Conservation (phyloP, 352 stramenopile species). For the Phytopythium litorale region DNA sequence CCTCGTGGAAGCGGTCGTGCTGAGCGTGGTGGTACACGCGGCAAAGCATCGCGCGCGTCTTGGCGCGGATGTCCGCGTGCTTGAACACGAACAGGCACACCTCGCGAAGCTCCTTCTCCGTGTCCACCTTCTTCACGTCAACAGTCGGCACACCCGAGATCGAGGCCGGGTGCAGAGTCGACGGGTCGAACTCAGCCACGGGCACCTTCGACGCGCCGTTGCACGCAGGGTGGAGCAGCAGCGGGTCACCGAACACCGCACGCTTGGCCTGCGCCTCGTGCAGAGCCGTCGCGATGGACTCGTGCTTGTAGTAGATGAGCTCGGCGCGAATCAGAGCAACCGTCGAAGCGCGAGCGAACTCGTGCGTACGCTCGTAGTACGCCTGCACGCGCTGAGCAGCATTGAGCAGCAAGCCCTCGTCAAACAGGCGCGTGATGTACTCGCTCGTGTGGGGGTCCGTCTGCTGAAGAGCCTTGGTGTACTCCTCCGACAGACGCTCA, state of each 20-base stretch:
- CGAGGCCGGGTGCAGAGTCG: constrained; percentile 70
- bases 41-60: constrained; percentile 97
- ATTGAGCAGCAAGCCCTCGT: constrained; percentile 91
- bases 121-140: constrained; percentile 45
- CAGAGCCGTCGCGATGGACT: constrained; percentile 86
- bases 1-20: constrained; percentile 98
- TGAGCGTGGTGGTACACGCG: constrained; percentile 98
- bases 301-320: constrained; percentile 97
- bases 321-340: constrained; percentile 92
- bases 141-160: constrained; percentile 70
- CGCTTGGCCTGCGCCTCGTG: constrained; percentile 78
- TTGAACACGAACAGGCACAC: constrained; percentile 94
- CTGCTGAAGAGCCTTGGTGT: constrained; percentile 97
- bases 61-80: constrained; percentile 89
- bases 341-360: constrained; percentile 73
- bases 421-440: constrained; percentile 92
- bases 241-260: constrained; percentile 79
- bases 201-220: constrained; percentile 45
- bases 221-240: constrained; percentile 86
- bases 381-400: constrained; percentile 83
- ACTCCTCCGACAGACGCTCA: constrained; percentile 95
- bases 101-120: constrained; percentile 82
- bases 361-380: constrained; percentile 88
- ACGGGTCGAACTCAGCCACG: constrained; percentile 51
- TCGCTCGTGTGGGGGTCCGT: constrained; percentile 95